Conservation (phyloP, 202 grass and related monocot species). For the Digitaria exilis region DNA sequence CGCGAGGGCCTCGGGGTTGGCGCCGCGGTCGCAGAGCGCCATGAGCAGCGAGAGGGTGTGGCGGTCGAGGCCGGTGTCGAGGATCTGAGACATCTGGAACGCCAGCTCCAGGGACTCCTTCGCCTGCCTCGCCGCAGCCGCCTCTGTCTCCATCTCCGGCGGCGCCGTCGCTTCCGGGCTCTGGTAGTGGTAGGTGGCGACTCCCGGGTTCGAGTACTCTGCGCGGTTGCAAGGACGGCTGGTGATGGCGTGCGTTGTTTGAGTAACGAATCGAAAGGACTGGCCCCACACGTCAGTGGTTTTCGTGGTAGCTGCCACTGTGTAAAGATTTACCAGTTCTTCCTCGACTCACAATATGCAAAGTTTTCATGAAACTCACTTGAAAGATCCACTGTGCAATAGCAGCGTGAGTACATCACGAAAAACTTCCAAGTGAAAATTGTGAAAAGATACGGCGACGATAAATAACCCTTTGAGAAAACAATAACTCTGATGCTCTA, state of each 20-base stretch:
- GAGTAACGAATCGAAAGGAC: neutral
- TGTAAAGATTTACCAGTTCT: neutral
- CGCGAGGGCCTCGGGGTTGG: conserved; percentile 91
- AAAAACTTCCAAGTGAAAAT: neutral
- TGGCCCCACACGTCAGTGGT: neutral
- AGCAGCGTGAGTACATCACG: neutral
- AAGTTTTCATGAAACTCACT: neutral
- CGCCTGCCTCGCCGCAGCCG: conserved; percentile 62
- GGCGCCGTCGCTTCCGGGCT: neutral
- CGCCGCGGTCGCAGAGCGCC: conserved; percentile 89
- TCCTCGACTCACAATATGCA: neutral
- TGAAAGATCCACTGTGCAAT: neutral
- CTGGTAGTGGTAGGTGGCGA: neutral
- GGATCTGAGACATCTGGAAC: conserved; percentile 91
- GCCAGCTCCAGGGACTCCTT: conserved; percentile 90
- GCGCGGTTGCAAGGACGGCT: neutral
- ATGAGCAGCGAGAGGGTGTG: conserved; percentile 95
- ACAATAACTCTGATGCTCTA: neutral
- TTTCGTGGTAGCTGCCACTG: neutral
- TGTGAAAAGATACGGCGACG: neutral
- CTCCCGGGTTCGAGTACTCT: neutral
- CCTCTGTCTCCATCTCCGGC: conserved; percentile 36
- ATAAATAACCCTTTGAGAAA: too few relatives aligned
- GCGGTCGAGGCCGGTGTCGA: conserved; percentile 80
- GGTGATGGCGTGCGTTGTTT: neutral